Evolutionary conservation across 495 filamentous ascomycete genomes (phyloP), one percentile per base, ranked within the genome.

Genomic region (Barbatosphaeria neglecta): DNA sequence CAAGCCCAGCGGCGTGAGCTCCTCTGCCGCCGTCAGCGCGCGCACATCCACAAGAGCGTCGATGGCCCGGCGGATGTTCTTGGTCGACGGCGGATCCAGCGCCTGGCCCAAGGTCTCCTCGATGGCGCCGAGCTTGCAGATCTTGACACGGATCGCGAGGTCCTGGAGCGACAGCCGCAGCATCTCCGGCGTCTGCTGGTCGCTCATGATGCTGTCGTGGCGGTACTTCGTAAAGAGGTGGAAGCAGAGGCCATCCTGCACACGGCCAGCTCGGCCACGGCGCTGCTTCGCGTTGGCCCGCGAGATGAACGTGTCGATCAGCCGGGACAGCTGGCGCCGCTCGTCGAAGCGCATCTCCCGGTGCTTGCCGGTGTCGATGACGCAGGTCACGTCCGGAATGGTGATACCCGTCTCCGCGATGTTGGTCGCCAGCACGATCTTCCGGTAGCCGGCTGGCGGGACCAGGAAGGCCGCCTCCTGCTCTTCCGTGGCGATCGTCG

Each of bases 361-460:
- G 61, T 96, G 90, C 60, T 92, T 95, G 43, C 90, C 90, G 11
- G 86, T 83, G 63, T 97, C 90, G 47, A 97, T 82, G 22, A 97
- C 90, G 54, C 88, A 93, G 4, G 90, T 96, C 28, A 97, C 82
- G 61, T 96, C 90, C 1, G 90, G 90, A 53, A 97, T 97, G 0
- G 90, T 97, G 55, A 97, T 94, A 65, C 89, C 90, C 0, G 90
- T 97, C 57, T 97, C 90, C 19, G 90, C 90, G 56, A 97, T 96
- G 57, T 97, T 97, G 8, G 90, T 98, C 5, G 90, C 87, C 39
- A 95, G 76, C 4, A 96, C 89, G 49, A 96, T 92, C 66, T 96
- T 97, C 46, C 88, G 74, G 35, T 77, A 72, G 6, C 87, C 90
- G 15, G 73, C 72, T 1, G 87, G 89, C 8, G 92, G 90, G 3